A percentile compares a stretch with the other conserved stretches of the same genome.
These are phyloP conservation scores for Panellus pusillus DNA, from an alignment of 768 basidiomycete genomes.

Conservation along the genomic window DNA sequence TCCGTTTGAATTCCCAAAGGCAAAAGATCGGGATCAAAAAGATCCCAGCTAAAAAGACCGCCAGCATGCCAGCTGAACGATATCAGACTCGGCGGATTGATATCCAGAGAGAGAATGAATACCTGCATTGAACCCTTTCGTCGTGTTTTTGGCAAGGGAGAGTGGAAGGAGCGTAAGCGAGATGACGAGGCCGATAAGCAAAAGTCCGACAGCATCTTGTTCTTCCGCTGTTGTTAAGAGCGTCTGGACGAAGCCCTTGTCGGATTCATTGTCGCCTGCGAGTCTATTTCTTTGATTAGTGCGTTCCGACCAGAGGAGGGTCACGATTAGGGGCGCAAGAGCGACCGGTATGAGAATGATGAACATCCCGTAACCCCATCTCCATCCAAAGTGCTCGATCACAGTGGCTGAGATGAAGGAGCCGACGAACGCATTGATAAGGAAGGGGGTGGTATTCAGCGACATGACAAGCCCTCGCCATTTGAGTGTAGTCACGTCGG, in stretches of 20 bases:
- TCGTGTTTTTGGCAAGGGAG: slow-evolving; percentile 44
- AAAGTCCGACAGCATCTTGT: slow-evolving; percentile 52
- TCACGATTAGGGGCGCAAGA: slow-evolving; percentile 52
- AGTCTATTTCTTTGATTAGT: slow-evolving; percentile 43
- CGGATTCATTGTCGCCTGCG: slow-evolving; percentile 8
- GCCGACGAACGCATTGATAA: slow-evolving; percentile 67
- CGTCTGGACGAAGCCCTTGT: slow-evolving; percentile 20
- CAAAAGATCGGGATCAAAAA: slow-evolving; percentile 42
- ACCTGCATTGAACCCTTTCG: slow-evolving; percentile 48
- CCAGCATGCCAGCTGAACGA: slow-evolving; percentile 47
- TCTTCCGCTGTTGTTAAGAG: slow-evolving; percentile 29
- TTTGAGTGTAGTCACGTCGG: slow-evolving; percentile 57
- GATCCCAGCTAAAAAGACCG: slow-evolving; percentile 50
- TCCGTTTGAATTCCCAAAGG: slow-evolving; percentile 50
- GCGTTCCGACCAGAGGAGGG: slow-evolving; percentile 55
- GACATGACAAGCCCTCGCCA: slow-evolving; percentile 47
- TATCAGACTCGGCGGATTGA: neutral
- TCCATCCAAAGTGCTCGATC: slow-evolving; percentile 48
- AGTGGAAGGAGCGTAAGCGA: slow-evolving; percentile 56
- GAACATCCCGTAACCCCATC: slow-evolving; percentile 71
- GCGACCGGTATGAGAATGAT: slow-evolving; percentile 53
- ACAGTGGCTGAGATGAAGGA: slow-evolving; percentile 56
- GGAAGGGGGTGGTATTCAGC: slow-evolving; percentile 50
- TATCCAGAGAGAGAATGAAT: slow-evolving; percentile 19
- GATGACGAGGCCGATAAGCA: slow-evolving; percentile 48